phyloP scores from a whole-genome alignment of 2,329 filamentous ascomycete genomes.

The Rhynchosporium graminicola region DNA sequence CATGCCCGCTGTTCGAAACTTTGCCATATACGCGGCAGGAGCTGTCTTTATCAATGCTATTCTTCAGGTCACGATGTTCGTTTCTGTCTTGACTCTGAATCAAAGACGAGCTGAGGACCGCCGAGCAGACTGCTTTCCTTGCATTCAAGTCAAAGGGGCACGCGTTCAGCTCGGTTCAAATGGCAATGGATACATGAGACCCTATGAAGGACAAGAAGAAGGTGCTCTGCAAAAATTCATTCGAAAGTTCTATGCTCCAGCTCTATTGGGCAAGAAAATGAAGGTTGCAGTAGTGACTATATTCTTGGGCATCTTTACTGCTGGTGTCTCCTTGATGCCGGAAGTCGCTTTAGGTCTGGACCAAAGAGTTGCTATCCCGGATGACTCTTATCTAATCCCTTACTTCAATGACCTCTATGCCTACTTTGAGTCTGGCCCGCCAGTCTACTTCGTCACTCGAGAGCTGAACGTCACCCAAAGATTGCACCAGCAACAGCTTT shows the following conservation, averaged over 20 bases:
- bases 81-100: constrained; percentile 87
- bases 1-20: constrained; percentile 97
- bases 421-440: constrained; percentile 88
- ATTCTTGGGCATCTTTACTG: constrained; percentile 86
- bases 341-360: constrained; percentile 85
- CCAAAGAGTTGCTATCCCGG: constrained; percentile 90
- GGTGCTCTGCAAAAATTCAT: constrained; percentile 84
- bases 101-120: constrained; percentile 87
- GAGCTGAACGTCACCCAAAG: constrained; percentile 77
- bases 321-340: constrained; percentile 81
- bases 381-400: constrained; percentile 89
- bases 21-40: constrained; percentile 93
- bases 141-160: constrained; percentile 76
- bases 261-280: constrained; percentile 74
- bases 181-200: constrained; percentile 48
- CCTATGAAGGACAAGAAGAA: constrained; percentile 69
- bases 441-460: constrained; percentile 92
- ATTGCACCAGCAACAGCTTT: constrained; percentile 78
- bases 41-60: constrained; percentile 96
- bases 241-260: constrained; percentile 83
- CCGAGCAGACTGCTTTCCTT: constrained; percentile 90
- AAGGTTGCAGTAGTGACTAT: constrained; percentile 76
- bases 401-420: constrained; percentile 96
- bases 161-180: constrained; percentile 66
- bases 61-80: constrained; percentile 96